phyloP scores from a whole-genome alignment of 495 filamentous ascomycete genomes.

The Neurospora sp. region DNA sequence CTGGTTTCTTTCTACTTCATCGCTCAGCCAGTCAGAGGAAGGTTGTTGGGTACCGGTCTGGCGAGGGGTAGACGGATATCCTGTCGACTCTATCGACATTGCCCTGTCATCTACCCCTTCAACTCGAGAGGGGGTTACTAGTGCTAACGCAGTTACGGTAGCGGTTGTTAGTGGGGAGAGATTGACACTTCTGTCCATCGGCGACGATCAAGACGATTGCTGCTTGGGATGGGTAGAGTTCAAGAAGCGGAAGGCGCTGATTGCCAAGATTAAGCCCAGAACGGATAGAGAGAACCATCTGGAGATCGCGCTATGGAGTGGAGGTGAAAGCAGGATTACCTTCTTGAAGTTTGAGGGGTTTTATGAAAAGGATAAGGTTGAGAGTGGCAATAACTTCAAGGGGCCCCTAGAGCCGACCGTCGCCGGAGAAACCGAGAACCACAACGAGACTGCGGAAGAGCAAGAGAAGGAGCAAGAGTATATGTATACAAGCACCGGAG shows the following conservation, averaged over 20 bases:
- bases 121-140: not conserved
- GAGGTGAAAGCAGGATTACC: not conserved
- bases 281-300: not conserved
- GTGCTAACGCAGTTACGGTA: not conserved
- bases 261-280: not conserved
- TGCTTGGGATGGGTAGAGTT: not conserved
- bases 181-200: not conserved
- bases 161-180: not conserved
- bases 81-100: not conserved
- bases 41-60: not conserved
- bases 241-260: not conserved
- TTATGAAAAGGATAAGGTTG: not conserved
- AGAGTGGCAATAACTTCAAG: not conserved
- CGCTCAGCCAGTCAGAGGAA: not conserved
- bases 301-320: not conserved
- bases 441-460: not conserved
- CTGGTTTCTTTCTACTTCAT: not conserved
- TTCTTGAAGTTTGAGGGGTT: not conserved
- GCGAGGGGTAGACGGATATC: not conserved
- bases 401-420: not conserved
- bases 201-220: not conserved
- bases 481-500: not conserved
- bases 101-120: not conserved
- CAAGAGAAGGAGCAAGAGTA: not conserved
- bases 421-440: not conserved